These are phyloP conservation scores for Esteya vermicola DNA, from an alignment of 2,329 filamentous ascomycete genomes.

Conservation along the genomic window DNA sequence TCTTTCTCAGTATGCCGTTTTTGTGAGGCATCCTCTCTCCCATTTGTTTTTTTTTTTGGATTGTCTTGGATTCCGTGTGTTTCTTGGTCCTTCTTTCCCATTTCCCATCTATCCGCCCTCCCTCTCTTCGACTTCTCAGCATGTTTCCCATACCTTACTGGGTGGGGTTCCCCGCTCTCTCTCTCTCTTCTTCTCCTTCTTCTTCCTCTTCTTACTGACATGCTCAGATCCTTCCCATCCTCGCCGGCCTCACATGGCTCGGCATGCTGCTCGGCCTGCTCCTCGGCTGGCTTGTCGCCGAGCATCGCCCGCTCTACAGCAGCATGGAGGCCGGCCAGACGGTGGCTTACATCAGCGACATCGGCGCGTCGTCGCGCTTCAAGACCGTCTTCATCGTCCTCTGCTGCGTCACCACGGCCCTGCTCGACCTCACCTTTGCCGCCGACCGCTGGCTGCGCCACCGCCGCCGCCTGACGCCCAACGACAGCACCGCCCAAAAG, in stretches of 20 bases:
- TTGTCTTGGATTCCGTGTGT: no score
- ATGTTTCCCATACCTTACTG: slow-evolving; percentile 6
- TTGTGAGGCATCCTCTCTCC: no score
- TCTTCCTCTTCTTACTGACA: background rate
- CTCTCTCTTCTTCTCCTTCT: background rate
- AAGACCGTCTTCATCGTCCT: slow-evolving; percentile 71
- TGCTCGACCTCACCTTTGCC: slow-evolving; percentile 68
- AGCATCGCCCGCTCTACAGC: slow-evolving; percentile 38
- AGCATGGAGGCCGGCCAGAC: slow-evolving; percentile 44
- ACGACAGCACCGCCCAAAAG: slow-evolving; percentile 50
- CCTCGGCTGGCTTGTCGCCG: slow-evolving; percentile 50
- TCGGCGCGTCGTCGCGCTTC: slow-evolving; percentile 40
- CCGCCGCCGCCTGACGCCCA: slow-evolving; percentile 61
- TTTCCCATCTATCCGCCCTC: no score
- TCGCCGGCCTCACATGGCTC: slow-evolving; percentile 52
- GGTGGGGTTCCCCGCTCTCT: background rate
- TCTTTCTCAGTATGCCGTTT: no score
- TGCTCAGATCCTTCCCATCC: slow-evolving; percentile 49
- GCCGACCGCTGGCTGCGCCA: slow-evolving; percentile 79
- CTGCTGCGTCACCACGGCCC: slow-evolving; percentile 55
- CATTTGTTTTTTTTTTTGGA: no score
- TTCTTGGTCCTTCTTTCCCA: no score
- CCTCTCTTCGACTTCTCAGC: no score
- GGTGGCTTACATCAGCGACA: slow-evolving; percentile 61
- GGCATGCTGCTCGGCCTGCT: slow-evolving; percentile 55